Evolutionary conservation across 768 basidiomycete genomes (phyloP).

Genomic region (Termitomyces sp.): DNA sequence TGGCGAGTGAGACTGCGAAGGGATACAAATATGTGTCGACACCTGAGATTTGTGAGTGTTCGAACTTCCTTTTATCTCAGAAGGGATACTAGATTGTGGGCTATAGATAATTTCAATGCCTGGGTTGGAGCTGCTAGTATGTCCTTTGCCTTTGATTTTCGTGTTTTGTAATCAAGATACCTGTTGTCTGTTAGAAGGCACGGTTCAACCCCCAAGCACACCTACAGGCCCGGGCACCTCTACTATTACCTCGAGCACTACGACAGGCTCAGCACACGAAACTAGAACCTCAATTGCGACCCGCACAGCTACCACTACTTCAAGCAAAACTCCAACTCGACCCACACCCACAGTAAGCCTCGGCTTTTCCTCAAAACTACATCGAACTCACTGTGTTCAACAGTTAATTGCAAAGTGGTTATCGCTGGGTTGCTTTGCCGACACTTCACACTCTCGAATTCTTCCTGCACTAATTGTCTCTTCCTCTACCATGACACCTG

Average conservation of each 20-base stretch:
- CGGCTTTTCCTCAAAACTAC: slow-evolving; percentile 1
- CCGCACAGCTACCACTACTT: slow-evolving; percentile 1
- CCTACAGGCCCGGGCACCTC: not conserved
- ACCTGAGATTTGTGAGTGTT: slow-evolving; percentile 29
- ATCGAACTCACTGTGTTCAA: not conserved
- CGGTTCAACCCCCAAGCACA: slow-evolving; percentile 1
- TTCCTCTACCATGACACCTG: slow-evolving; percentile 24
- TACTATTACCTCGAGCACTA: not conserved
- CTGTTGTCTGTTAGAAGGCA: not conserved
- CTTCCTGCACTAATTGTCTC: slow-evolving; percentile 19
- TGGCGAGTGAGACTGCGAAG: slow-evolving; percentile 42
- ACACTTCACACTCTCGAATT: slow-evolving; percentile 21
- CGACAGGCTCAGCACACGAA: not conserved
- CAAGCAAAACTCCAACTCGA: slow-evolving; percentile 2
- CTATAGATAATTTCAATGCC: slow-evolving; percentile 58
- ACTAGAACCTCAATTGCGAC: not conserved
- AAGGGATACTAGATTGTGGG: not conserved
- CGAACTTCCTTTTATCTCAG: slow-evolving; percentile 10
- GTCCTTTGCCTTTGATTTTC: slow-evolving; percentile 1
- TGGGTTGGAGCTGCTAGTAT: slow-evolving; percentile 47
- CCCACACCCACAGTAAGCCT: not conserved
- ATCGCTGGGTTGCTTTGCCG: slow-evolving; percentile 27
- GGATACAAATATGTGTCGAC: slow-evolving; percentile 36
- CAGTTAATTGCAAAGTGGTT: slow-evolving; percentile 17
- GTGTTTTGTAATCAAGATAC: not conserved